Base-by-base conservation (phyloP, 345 rosid species). In the Sapria himalayana region DNA sequence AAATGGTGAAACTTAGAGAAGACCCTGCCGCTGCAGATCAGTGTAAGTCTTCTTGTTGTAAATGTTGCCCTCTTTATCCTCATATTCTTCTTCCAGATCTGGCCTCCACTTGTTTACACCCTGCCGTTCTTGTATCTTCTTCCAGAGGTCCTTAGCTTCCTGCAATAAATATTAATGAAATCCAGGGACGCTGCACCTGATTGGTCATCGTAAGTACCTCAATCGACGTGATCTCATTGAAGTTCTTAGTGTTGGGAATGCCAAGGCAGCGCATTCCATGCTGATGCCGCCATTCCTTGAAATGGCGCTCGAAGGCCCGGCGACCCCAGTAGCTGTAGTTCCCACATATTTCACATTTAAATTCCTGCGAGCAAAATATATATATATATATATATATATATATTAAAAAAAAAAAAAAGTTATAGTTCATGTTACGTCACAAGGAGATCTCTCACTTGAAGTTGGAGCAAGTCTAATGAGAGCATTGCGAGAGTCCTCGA, bases 221-320 rank as follows among this genome's bases (percentile, higher is more conserved):
- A 31, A 91, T 91, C 0, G 92, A 77, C 14, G 95, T 91, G 60
- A 91, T 77, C 61, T 91, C 96, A 9, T 91, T 91, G 49, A 91
- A 91, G 67, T 91, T 91, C 65, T 91, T 91, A 22, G 99, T 91
- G 70, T 91, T 91, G 25, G 99, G 99, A 46, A 91, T 91, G 49
- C 93, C 95, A 39, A 84, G 68, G 57, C 96, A 91, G 21, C 93
- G 96, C 99, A 91, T 91, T 35, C 99, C 99, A 55, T 91, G 99
- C 50, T 91, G 99, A 69, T 91, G 99, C 13, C 86, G 73, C 78
- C 75, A 73, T 64, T 91, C 99, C 74, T 91, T 84, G 57, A 91
- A 91, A 61, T 91, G 96, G 49, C 93, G 63, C 76, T 91, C 99
- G 33, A 70, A 91, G 42, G 93, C 99, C 50, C 99, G 70, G 21